Evolutionary conservation across 768 basidiomycete genomes (phyloP).

Genomic region (Auriscalpium microsporum): DNA sequence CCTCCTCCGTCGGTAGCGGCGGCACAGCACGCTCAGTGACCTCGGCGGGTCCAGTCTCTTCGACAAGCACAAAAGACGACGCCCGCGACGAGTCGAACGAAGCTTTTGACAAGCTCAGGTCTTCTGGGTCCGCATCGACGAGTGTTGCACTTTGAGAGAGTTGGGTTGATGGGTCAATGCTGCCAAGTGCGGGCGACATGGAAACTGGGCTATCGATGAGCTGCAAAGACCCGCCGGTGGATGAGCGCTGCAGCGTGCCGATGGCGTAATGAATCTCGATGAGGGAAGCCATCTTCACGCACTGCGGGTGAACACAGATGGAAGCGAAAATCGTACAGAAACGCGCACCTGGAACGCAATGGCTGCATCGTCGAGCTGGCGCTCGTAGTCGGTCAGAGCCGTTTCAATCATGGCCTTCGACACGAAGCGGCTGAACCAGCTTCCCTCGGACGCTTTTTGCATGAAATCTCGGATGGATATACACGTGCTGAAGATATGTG

Average conservation of each 20-base stretch:
- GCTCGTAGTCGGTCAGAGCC: constrained; percentile 5
- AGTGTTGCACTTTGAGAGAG: not conserved
- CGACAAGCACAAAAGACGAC: constrained; percentile 3
- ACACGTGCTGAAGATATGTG: constrained; percentile 4
- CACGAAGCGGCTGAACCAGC: constrained; percentile 14
- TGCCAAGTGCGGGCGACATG: not conserved
- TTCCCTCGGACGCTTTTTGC: constrained; percentile 9
- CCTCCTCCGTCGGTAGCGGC: constrained; percentile 5
- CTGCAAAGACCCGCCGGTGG: not conserved
- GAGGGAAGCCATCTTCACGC: constrained; percentile 11
- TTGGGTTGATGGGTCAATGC: not conserved
- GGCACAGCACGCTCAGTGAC: not conserved
- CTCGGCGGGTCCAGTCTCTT: not conserved
- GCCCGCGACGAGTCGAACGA: not conserved
- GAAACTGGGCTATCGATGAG: not conserved
- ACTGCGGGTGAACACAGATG: not conserved
- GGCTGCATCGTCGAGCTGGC: constrained; percentile 11
- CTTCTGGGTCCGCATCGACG: too few relatives aligned
- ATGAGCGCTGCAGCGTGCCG: not conserved
- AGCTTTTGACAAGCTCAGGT: not conserved
- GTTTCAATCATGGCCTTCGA: constrained; percentile 11
- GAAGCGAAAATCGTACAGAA: not conserved
- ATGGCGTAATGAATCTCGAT: constrained; percentile 18
- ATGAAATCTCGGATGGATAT: constrained; percentile 16
- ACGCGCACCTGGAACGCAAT: constrained; percentile 13